These are phyloP conservation scores for Euphorbia tirucalli DNA, from an alignment of 345 rosid genomes.

Conservation along the genomic window DNA sequence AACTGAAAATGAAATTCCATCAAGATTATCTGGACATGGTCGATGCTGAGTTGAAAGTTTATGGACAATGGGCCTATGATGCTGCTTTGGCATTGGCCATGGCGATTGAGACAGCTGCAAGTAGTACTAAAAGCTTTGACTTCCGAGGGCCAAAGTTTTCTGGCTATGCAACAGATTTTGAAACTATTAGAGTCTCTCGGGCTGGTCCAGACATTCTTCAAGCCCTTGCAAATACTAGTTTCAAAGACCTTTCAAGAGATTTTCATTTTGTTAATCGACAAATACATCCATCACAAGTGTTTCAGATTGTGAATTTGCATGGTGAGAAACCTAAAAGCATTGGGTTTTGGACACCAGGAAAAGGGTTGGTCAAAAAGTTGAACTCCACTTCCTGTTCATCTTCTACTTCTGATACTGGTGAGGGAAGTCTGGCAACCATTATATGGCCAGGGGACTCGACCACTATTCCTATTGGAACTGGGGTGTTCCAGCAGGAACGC, in stretches of 20 bases:
- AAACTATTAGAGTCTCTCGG: too few relatives aligned
- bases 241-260: slow-evolving; percentile 39
- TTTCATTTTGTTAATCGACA: slow-evolving; percentile 31
- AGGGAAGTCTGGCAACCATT: not conserved
- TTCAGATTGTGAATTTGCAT: slow-evolving; percentile 35
- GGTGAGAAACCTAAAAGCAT: slow-evolving; percentile 18
- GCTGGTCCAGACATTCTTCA: not conserved
- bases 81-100: slow-evolving; percentile 34
- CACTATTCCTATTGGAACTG: not conserved
- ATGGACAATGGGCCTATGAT: slow-evolving; percentile 44
- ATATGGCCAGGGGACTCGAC: slow-evolving; percentile 32
- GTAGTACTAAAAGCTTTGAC: slow-evolving; percentile 1
- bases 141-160: slow-evolving; percentile 45
- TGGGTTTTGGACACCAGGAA: slow-evolving; percentile 38
- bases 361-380: slow-evolving; percentile 9
- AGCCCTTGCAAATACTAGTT: slow-evolving; percentile 14
- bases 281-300: slow-evolving; percentile 25
- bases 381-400: not conserved
- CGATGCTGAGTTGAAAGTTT: slow-evolving; percentile 20
- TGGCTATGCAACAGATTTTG: too few relatives aligned
- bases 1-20: slow-evolving; percentile 31
- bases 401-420: too few relatives aligned
- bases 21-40: slow-evolving; percentile 20
- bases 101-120: slow-evolving; percentile 43
- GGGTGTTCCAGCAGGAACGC: not conserved